Evolutionary conservation across 768 basidiomycete species (phyloP).

Genomic region (Tricholomella constricta): DNA sequence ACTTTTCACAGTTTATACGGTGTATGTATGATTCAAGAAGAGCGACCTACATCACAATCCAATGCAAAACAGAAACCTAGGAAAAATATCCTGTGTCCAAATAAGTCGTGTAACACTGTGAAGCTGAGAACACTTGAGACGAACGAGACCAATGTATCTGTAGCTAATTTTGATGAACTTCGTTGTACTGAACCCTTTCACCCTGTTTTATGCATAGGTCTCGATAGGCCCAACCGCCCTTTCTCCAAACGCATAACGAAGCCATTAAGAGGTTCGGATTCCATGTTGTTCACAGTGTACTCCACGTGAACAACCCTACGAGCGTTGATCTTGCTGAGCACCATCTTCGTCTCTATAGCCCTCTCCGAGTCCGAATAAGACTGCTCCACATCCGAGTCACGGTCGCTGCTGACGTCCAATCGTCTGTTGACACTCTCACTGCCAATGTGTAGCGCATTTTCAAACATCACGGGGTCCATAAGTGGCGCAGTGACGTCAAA

Average conservation of each 20-base stretch:
- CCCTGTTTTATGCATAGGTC: not conserved
- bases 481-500: slow-evolving; percentile 55
- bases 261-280: slow-evolving; percentile 63
- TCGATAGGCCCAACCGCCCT: slow-evolving; percentile 57
- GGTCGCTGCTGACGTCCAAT: slow-evolving; percentile 13
- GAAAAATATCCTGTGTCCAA: no score
- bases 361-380: slow-evolving; percentile 38
- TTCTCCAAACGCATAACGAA: slow-evolving; percentile 56
- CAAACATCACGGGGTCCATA: slow-evolving; percentile 44
- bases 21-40: no score
- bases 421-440: slow-evolving; percentile 1
- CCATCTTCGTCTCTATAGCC: slow-evolving; percentile 47
- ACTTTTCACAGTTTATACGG: no score
- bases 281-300: slow-evolving; percentile 67
- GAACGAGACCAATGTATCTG: no score
- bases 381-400: slow-evolving; percentile 19
- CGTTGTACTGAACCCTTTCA: not conserved
- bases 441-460: slow-evolving; percentile 33
- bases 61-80: no score
- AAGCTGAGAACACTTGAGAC: no score
- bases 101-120: no score
- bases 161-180: no score
- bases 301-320: slow-evolving; percentile 69
- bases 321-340: slow-evolving; percentile 70
- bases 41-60: no score